A percentile compares a stretch with the other conserved stretches of the same genome.
phyloP scores from a whole-genome alignment of 129 eudicot species.

The Logfia minima region DNA sequence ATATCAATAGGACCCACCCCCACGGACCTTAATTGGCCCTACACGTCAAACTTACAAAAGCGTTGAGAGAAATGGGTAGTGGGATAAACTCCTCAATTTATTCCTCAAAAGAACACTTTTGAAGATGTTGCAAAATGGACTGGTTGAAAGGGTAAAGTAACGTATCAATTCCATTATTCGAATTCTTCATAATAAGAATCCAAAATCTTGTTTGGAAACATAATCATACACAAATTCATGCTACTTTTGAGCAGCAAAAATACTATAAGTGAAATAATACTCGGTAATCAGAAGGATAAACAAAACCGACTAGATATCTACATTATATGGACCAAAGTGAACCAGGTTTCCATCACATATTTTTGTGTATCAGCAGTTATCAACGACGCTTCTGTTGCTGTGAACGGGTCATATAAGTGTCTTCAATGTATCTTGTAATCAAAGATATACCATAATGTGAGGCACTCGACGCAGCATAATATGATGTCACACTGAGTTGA shows the following conservation, averaged over 20 bases:
- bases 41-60: neutral
- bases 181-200: constrained; percentile 12
- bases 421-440: constrained; percentile 75
- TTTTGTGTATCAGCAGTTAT: constrained; percentile 35
- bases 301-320: constrained; percentile 33
- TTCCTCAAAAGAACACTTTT: too few relatives aligned
- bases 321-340: constrained; percentile 16
- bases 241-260: constrained; percentile 12
- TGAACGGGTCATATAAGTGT: constrained; percentile 46
- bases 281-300: neutral
- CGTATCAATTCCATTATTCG: constrained; percentile 7
- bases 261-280: neutral
- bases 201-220: constrained; percentile 3
- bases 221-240: constrained; percentile 11
- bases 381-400: constrained; percentile 49
- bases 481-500: constrained; percentile 75
- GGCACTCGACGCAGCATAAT: constrained; percentile 83
- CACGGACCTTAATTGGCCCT: neutral
- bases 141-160: neutral
- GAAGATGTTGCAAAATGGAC: too few relatives aligned
- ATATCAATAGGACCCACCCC: constrained; percentile 32
- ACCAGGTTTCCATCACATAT: constrained; percentile 16
- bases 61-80: neutral
- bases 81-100: neutral
- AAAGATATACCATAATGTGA: constrained; percentile 78